Evolutionary conservation across 805 yeast genomes (phyloP).

Genomic region (Kluyveromyces lactis): DNA sequence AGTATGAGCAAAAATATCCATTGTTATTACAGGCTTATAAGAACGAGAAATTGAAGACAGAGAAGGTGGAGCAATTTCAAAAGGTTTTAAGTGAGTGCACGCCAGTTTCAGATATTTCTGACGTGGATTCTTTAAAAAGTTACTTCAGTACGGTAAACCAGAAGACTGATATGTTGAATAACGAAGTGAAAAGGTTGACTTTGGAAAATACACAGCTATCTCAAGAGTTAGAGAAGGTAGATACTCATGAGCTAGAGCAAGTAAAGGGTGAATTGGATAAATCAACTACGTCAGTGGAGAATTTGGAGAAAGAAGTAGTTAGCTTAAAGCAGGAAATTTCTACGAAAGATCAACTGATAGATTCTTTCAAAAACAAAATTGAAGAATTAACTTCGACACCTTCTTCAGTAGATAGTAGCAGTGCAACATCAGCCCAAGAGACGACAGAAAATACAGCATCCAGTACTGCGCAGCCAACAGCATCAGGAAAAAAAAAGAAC

Average conservation of each 20-base stretch:
- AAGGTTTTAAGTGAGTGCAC: slow-evolving; percentile 67
- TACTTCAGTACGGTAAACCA: slow-evolving; percentile 56
- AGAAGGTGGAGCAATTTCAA: slow-evolving; percentile 56
- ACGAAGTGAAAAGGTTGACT: slow-evolving; percentile 49
- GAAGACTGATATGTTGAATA: slow-evolving; percentile 51
- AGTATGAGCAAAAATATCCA: slow-evolving; percentile 90
- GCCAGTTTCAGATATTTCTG: slow-evolving; percentile 68
- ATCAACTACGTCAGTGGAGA: slow-evolving; percentile 4
- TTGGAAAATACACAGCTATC: slow-evolving; percentile 12
- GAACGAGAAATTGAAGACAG: slow-evolving; percentile 60
- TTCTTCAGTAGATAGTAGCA: slow-evolving; percentile 3
- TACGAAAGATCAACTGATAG: slow-evolving; percentile 1
- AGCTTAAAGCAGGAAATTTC: slow-evolving; percentile 4
- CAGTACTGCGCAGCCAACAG: neutral
- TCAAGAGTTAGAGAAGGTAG: slow-evolving; percentile 12
- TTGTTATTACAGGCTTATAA: slow-evolving; percentile 76
- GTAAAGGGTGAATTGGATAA: slow-evolving; percentile 12
- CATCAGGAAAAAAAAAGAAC: slow-evolving; percentile 1
- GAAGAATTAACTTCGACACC: slow-evolving; percentile 5
- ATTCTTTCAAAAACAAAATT: slow-evolving; percentile 8
- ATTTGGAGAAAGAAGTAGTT: slow-evolving; percentile 2
- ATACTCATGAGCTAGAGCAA: neutral
- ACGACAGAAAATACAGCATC: neutral
- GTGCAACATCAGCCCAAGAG: neutral
- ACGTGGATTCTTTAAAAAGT: slow-evolving; percentile 60